Percentiles rank a stretch among this genome's conserved stretches.
Evolutionary conservation across 2,329 filamentous ascomycete genomes (phyloP).

Genomic region (Uncinocarpus reesii): DNA sequence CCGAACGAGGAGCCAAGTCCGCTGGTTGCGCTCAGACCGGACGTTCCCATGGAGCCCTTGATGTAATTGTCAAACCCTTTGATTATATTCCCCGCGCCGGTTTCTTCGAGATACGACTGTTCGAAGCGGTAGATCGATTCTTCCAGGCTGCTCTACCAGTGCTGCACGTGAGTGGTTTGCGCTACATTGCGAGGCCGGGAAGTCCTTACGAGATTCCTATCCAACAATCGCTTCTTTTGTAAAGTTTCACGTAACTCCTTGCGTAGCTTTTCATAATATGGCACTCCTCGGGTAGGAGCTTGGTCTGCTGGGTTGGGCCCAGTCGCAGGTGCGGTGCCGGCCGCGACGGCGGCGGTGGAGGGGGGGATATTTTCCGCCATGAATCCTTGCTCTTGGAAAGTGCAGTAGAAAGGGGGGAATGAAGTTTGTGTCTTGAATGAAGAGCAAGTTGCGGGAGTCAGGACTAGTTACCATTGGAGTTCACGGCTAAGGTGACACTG

Average conservation of each 20-base stretch:
- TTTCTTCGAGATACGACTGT: conserved; percentile 80
- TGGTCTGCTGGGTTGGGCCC: conserved; percentile 17
- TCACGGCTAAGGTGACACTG: no score
- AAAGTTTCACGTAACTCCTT: conserved; percentile 57
- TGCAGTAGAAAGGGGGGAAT: no score
- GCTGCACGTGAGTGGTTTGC: not conserved
- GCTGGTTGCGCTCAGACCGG: conserved; percentile 24
- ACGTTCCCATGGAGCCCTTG: conserved; percentile 62
- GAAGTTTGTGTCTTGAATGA: no score
- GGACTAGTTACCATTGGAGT: no score
- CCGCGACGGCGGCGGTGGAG: conserved; percentile 15
- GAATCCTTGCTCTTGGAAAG: not conserved
- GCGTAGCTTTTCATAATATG: conserved; percentile 64
- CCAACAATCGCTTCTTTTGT: conserved; percentile 53
- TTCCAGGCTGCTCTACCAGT: conserved; percentile 54
- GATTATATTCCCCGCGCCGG: conserved; percentile 83
- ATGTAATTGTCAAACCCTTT: conserved; percentile 97
- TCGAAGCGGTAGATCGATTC: conserved; percentile 77
- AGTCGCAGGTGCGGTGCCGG: conserved; percentile 18
- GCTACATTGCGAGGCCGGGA: not conserved
- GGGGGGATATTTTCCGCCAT: conserved; percentile 37
- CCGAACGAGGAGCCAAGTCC: conserved; percentile 21
- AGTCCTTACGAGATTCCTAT: conserved; percentile 47
- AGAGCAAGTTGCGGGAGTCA: no score
- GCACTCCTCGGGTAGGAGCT: conserved; percentile 37